Evolutionary conservation across 257 asterid genomes (phyloP).

Genomic region (Apocynum venetum): DNA sequence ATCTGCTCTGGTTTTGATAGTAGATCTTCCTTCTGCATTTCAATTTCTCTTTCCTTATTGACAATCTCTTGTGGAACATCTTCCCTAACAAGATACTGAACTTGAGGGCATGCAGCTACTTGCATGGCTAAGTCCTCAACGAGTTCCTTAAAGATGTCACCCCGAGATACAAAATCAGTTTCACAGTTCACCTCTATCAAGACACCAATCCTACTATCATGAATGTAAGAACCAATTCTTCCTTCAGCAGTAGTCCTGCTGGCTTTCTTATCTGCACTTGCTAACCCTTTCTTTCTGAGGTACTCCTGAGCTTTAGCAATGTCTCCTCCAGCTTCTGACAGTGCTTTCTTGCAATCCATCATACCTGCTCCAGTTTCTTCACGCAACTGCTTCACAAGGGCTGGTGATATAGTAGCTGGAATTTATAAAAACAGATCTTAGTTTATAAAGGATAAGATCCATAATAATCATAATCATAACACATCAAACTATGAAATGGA

Average conservation of each 20-base stretch:
- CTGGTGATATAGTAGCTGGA: conserved; percentile 76
- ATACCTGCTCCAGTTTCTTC: conserved; percentile 98
- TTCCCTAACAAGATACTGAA: conserved; percentile 61
- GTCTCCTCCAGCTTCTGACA: conserved; percentile 81
- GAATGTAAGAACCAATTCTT: conserved; percentile 87
- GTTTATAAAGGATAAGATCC: background rate
- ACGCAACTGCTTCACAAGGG: conserved; percentile 88
- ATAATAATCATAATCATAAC: background rate
- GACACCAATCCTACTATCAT: conserved; percentile 91
- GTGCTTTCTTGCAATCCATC: conserved; percentile 98
- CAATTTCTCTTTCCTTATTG: conserved; percentile 73
- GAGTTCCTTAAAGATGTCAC: conserved; percentile 85
- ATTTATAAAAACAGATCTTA: conserved; percentile 13
- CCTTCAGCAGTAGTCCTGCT: conserved; percentile 95
- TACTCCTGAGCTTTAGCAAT: conserved; percentile 67
- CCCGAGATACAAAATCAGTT: conserved; percentile 95
- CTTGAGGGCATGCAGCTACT: conserved; percentile 98
- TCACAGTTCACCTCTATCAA: conserved; percentile 88
- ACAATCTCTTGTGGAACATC: conserved; percentile 75
- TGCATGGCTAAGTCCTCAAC: conserved; percentile 97
- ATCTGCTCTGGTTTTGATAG: conserved; percentile 84
- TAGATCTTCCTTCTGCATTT: conserved; percentile 94
- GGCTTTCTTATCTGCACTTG: conserved; percentile 90
- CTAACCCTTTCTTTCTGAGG: conserved; percentile 92
- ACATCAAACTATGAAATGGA: background rate